A percentile compares a stretch with the other conserved stretches of the same genome.
These are phyloP conservation scores for Cladosporium colombiae DNA, from an alignment of 2,329 filamentous ascomycete genomes.

Conservation along the genomic window DNA sequence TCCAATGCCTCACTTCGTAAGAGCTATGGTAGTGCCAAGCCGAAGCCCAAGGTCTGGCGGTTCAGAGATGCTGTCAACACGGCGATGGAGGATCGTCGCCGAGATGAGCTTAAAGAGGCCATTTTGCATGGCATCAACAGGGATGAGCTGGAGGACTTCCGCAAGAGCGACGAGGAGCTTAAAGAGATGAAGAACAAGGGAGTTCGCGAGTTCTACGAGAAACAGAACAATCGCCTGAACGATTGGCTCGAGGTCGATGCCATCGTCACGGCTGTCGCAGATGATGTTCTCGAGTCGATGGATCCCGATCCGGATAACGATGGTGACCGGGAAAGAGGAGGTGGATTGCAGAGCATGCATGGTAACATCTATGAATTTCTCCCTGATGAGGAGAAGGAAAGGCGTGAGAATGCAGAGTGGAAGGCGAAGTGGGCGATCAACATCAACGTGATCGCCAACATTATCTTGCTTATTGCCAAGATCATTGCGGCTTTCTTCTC, in stretches of 20 bases:
- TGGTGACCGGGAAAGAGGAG: conserved; percentile 55
- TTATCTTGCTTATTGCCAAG: conserved; percentile 58
- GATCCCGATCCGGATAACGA: conserved; percentile 60
- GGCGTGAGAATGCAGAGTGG: conserved; percentile 48
- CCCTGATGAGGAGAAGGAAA: conserved; percentile 56
- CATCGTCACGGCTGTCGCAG: conserved; percentile 56
- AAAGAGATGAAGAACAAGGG: conserved; percentile 56
- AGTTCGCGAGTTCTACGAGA: conserved; percentile 56
- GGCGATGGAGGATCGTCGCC: conserved; percentile 48
- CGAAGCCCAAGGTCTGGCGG: conserved; percentile 37
- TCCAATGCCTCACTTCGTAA: neutral
- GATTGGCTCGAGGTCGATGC: conserved; percentile 62
- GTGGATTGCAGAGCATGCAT: conserved; percentile 50
- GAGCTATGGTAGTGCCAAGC: conserved; percentile 21
- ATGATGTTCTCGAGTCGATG: conserved; percentile 63
- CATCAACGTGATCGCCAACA: conserved; percentile 62
- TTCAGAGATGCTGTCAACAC: conserved; percentile 53
- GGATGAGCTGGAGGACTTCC: conserved; percentile 50
- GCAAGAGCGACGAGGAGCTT: conserved; percentile 56
- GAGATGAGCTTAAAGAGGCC: conserved; percentile 51
- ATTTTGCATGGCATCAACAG: conserved; percentile 51
- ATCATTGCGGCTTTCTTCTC: conserved; percentile 57
- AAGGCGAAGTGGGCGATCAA: conserved; percentile 60
- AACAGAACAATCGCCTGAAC: conserved; percentile 56
- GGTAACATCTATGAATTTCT: conserved; percentile 58